Evolutionary conservation across 2,329 filamentous ascomycete species (phyloP).

Genomic region (Sclerotinia sclerotiorum): DNA sequence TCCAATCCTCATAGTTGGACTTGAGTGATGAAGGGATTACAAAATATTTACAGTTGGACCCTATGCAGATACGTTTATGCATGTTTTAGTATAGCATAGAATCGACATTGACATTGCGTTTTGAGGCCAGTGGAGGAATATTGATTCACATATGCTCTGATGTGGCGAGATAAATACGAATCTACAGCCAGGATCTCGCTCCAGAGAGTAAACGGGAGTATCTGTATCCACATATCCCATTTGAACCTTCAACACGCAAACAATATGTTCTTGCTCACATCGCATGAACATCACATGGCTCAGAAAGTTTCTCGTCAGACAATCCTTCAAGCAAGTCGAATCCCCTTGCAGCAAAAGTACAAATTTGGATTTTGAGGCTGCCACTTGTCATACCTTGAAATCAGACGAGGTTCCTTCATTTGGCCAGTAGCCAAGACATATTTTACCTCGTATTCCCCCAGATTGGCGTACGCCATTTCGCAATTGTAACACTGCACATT

Average conservation of each 20-base stretch:
- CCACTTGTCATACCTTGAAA: background rate
- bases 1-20: constrained; percentile 24
- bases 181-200: constrained; percentile 2
- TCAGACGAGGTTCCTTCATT: background rate
- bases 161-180: background rate
- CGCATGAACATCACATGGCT: background rate
- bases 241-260: background rate
- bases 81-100: background rate
- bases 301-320: background rate
- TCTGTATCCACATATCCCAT: background rate
- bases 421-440: constrained; percentile 10
- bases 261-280: background rate
- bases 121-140: background rate
- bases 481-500: constrained; percentile 8
- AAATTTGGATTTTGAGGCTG: background rate
- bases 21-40: background rate
- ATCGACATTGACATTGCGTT: background rate
- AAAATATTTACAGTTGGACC: background rate
- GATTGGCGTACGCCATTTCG: background rate
- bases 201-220: background rate
- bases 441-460: constrained; percentile 2
- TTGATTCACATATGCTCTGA: background rate
- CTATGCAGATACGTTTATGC: background rate
- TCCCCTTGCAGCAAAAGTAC: constrained; percentile 5
- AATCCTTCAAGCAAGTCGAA: background rate